These are phyloP conservation scores for Penicillium cinerascens DNA, from an alignment of 495 filamentous ascomycete genomes.

Conservation along the genomic window DNA sequence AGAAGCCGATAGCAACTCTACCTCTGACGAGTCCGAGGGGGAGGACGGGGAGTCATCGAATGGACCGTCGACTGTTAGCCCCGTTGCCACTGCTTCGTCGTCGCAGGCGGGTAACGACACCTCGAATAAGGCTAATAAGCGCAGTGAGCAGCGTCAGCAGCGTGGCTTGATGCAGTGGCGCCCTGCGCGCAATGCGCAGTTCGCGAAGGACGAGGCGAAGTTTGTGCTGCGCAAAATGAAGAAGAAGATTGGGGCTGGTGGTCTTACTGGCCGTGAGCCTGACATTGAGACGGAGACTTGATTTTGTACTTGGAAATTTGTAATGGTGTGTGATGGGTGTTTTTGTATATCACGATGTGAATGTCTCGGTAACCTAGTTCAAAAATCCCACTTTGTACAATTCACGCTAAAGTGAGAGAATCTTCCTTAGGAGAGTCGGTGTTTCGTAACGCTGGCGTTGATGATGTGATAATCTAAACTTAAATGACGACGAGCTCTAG, in stretches of 20 bases:
- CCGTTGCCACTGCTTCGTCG: constrained; percentile 5
- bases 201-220: constrained; percentile 51
- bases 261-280: constrained; percentile 48
- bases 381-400: background rate
- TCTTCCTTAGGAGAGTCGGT: no score
- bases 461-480: no score
- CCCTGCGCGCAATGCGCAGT: constrained; percentile 50
- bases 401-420: background rate
- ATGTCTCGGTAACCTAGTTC: background rate
- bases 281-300: constrained; percentile 51
- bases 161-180: constrained; percentile 55
- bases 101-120: constrained; percentile 15
- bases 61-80: constrained; percentile 19
- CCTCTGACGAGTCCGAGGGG: constrained; percentile 11
- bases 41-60: constrained; percentile 2
- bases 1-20: constrained; percentile 6
- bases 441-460: no score
- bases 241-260: constrained; percentile 43
- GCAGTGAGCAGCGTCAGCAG: constrained; percentile 49
- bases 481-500: no score
- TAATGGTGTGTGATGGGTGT: background rate
- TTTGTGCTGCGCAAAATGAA: constrained; percentile 46
- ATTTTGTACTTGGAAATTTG: background rate
- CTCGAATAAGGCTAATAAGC: constrained; percentile 37
- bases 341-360: background rate